These are phyloP conservation scores for Ramalina peruviana DNA, from an alignment of 495 filamentous ascomycete species.

Conservation along the genomic window DNA sequence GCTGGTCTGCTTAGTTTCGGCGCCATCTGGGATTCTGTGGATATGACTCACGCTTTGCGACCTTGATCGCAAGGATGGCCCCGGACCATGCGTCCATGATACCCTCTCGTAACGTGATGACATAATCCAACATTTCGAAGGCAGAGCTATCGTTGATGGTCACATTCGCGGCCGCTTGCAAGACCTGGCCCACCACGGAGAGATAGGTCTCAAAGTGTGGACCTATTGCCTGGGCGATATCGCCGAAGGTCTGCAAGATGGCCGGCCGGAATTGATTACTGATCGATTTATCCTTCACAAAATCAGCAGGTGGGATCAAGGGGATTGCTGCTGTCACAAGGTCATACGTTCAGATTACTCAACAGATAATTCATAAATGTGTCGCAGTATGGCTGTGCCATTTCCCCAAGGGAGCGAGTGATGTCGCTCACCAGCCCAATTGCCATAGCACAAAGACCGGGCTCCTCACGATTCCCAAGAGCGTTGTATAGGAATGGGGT, in stretches of 20 bases:
- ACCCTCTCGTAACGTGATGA: slow-evolving; percentile 84
- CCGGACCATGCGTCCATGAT: slow-evolving; percentile 99
- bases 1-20: slow-evolving; percentile 29
- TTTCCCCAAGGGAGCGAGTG: slow-evolving; percentile 75
- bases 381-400: slow-evolving; percentile 88
- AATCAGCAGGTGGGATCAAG: background rate
- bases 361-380: slow-evolving; percentile 94
- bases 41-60: slow-evolving; percentile 52
- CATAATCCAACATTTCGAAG: slow-evolving; percentile 91
- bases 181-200: slow-evolving; percentile 76
- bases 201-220: slow-evolving; percentile 88
- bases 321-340: background rate
- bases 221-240: slow-evolving; percentile 92
- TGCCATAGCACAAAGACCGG: slow-evolving; percentile 86
- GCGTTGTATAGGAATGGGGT: slow-evolving; percentile 82
- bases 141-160: slow-evolving; percentile 52
- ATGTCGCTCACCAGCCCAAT: slow-evolving; percentile 96
- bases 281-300: slow-evolving; percentile 28
- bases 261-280: slow-evolving; percentile 97
- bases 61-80: slow-evolving; percentile 83
- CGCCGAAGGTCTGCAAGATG: slow-evolving; percentile 93
- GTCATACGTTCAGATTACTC: slow-evolving; percentile 67
- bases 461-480: slow-evolving; percentile 87
- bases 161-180: slow-evolving; percentile 81
- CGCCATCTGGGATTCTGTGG: background rate